Base-by-base conservation (phyloP, 768 basidiomycete species). In the Gloeophyllum trabeum region DNA sequence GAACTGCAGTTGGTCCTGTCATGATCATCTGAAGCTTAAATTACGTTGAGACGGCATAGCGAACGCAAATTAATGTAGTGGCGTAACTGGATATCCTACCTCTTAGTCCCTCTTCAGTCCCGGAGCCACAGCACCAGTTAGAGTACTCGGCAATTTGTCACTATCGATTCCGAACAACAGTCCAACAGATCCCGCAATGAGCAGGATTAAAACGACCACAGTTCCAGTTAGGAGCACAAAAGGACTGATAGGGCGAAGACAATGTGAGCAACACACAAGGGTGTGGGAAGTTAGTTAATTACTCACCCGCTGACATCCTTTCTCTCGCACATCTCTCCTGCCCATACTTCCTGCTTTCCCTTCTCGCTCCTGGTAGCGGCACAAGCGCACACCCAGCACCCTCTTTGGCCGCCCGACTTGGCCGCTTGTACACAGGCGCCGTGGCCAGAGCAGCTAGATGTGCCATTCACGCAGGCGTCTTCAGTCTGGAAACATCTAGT, bases 271-370 rank as follows among this genome's bases (percentile, higher is more conserved):
- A 30, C 28, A 26, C 10, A 30, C n/a, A 30, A 46, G 6, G 41
- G 24, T 35, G 44, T 23, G 22, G 18, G 42, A 46, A 43, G 19
- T 45, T 20, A 39, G 20, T 35, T 16, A n/a, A 22, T 6, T 12
- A 75, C 83, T 46, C 53, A 87, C 87, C 75, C 76, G 66, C 83
- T 88, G 38, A 90, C 62, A 53, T 91, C 88, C 60, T 76, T 78
- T 48, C 78, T 71, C 65, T 89, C 77, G 49, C 88, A 91, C 47
- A 66, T 73, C 41, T 72, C 69, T 4, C 88, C 88, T 1, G 71
- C 86, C 87, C 88, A 91, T 24, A 58, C 61, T 47, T 79, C 71
- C 3, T 69, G 75, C 55, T 76, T 69, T n/a, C 76, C 70, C 20
- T 65, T 58, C 6, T 68, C 67, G 43, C 70, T 62, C 37, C 69